phyloP scores from a whole-genome alignment of 2,329 filamentous ascomycete genomes.

The Neopestalotiopsis sp. region DNA sequence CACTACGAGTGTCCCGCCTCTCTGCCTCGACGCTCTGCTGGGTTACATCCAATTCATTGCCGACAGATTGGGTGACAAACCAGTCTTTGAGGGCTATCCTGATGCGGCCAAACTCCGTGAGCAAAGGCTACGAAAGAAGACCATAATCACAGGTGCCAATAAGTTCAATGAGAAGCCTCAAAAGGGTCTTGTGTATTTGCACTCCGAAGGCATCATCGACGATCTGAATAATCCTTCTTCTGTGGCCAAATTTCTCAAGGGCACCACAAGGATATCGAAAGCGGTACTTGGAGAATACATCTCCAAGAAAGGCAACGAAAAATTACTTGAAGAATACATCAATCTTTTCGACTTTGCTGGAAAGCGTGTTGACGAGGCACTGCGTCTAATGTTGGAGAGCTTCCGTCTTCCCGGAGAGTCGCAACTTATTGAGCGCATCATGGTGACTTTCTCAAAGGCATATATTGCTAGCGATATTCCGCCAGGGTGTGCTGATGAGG shows the following conservation, averaged over 20 bases:
- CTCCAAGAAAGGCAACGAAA: slow-evolving; percentile 87
- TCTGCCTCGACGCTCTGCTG: slow-evolving; percentile 90
- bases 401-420: slow-evolving; percentile 96
- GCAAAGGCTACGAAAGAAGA: slow-evolving; percentile 79
- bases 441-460: slow-evolving; percentile 84
- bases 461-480: slow-evolving; percentile 76
- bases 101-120: slow-evolving; percentile 68
- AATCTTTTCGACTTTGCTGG: slow-evolving; percentile 85
- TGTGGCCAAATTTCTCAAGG: slow-evolving; percentile 86
- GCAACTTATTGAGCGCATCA: slow-evolving; percentile 88
- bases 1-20: slow-evolving; percentile 93
- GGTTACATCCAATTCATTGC: slow-evolving; percentile 92
- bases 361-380: slow-evolving; percentile 87
- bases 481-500: slow-evolving; percentile 79
- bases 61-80: slow-evolving; percentile 78
- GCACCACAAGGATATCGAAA: slow-evolving; percentile 88
- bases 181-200: slow-evolving; percentile 82
- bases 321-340: slow-evolving; percentile 84
- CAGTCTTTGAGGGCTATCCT: slow-evolving; percentile 68
- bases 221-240: slow-evolving; percentile 74
- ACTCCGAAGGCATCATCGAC: slow-evolving; percentile 83
- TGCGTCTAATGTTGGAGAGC: slow-evolving; percentile 84
- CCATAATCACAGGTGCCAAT: slow-evolving; percentile 84
- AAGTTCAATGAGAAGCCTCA: slow-evolving; percentile 98
- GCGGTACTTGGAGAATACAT: slow-evolving; percentile 90